Base-by-base conservation (phyloP, 1,139 yeast genomes). In the Suhomyces choctaworum region DNA sequence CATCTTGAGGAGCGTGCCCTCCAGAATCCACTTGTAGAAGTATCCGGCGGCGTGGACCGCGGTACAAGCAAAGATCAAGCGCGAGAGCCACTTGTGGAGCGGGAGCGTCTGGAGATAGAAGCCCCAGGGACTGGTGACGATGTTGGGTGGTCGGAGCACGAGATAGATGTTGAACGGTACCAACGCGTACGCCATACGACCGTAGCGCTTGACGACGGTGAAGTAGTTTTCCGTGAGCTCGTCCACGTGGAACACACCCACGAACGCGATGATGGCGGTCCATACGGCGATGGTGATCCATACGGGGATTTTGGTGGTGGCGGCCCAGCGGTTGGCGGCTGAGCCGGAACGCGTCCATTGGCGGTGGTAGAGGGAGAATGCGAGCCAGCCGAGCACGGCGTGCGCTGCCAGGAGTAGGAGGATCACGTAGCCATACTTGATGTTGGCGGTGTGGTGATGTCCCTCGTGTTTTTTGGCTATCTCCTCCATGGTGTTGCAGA, bases 71-170 rank as follows among this genome's bases (percentile, higher is more conserved):
- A 84, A 67, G 4, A 83, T 74, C 2, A 82, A 42, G 44, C 97
- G 64, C 2, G 94, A 81, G 0, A 84, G 56, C 96, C 96, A 87
- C 55, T 86, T 87, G 59, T 89, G 97, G 10, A 85, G 51, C 9
- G 66, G 66, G 5, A 87, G 50, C 10, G 80, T 56, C 26, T 74
- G 67, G 39, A 85, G 58, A 48, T 86, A 87, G 36, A 35, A 45
- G n/a, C 51, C 54, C 43, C 44, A 27, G 9, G 36, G 32, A 7
- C 23, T 22, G 36, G 72, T 64, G 2, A 78, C 69, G 8, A 42
- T 31, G 32, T 52, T 50, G 3, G 95, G 89, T 2, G 53, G 51
- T 33, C 86, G 64, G 22, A 84, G 50, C 1, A 80, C 76, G 11
- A 88, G 55, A 32, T 80, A 69, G 9, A 86, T 61, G 37, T 80